These are phyloP conservation scores for Coriaria nepalensis DNA, from an alignment of 306 rosid species.

Conservation along the genomic window DNA sequence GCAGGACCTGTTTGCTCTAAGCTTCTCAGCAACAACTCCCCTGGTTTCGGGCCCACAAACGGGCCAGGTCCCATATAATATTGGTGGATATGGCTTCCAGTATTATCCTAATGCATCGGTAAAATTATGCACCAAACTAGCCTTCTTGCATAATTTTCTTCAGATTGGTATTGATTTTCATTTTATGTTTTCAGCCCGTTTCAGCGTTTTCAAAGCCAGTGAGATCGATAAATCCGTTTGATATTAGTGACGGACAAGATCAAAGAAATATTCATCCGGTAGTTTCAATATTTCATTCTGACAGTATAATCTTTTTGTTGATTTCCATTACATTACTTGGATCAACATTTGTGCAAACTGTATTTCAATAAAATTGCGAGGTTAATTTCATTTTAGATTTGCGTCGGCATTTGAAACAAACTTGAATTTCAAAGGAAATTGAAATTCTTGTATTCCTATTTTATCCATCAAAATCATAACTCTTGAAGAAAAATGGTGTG, in stretches of 20 bases:
- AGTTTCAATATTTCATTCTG: slow-evolving; percentile 20
- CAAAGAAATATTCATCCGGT: slow-evolving; percentile 29
- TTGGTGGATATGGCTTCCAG: slow-evolving; percentile 45
- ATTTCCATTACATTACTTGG: background rate
- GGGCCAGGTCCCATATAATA: slow-evolving; percentile 33
- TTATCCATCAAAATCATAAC: no score
- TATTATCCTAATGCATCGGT: slow-evolving; percentile 44
- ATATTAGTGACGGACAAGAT: slow-evolving; percentile 25
- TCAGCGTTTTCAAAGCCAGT: slow-evolving; percentile 26
- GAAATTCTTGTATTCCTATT: slow-evolving; percentile 7
- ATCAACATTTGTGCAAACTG: background rate
- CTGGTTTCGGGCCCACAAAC: slow-evolving; percentile 41
- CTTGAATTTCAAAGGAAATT: no score
- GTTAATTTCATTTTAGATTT: no score
- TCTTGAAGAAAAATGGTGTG: no score
- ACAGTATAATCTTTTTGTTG: slow-evolving; percentile 2
- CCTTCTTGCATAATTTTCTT: background rate
- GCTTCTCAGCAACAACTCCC: slow-evolving; percentile 29
- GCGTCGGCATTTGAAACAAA: no score
- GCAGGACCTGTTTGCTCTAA: slow-evolving; percentile 65
- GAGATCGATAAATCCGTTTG: slow-evolving; percentile 54
- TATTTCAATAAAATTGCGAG: no score
- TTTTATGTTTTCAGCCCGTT: slow-evolving; percentile 33
- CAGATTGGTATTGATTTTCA: background rate
- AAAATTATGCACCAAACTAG: slow-evolving; percentile 5